phyloP scores from a whole-genome alignment of 805 yeast species.

The Dipodascopsis uninucleata region DNA sequence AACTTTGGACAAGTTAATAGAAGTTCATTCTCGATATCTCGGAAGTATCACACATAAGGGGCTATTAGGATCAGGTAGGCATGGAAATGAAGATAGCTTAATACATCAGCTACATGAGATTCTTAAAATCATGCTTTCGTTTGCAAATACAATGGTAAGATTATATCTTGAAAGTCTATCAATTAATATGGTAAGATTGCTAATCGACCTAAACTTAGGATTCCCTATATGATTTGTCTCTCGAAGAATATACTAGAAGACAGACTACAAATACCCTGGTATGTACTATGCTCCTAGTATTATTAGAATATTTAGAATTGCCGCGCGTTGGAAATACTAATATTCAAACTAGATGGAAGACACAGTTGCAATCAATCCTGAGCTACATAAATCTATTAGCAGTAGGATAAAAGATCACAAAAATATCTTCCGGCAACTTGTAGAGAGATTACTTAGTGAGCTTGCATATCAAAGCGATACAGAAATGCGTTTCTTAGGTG shows the following conservation, averaged over 20 bases:
- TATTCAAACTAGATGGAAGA: slow-evolving; percentile 13
- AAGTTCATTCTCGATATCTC: slow-evolving; percentile 36
- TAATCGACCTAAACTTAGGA: slow-evolving; percentile 8
- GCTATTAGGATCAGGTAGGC: slow-evolving; percentile 34
- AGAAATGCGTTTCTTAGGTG: slow-evolving; percentile 37
- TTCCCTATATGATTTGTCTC: slow-evolving; percentile 29
- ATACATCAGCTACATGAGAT: slow-evolving; percentile 36
- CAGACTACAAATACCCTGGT: slow-evolving; percentile 5
- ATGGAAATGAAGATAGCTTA: slow-evolving; percentile 18
- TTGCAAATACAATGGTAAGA: slow-evolving; percentile 23
- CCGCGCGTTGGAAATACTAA: slow-evolving; percentile 1
- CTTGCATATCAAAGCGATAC: slow-evolving; percentile 33
- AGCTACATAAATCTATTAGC: slow-evolving; percentile 21
- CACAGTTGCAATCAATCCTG: slow-evolving; percentile 1
- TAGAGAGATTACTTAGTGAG: slow-evolving; percentile 31
- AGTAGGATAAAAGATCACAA: slow-evolving; percentile 24
- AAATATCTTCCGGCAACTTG: slow-evolving; percentile 25
- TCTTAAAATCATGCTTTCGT: slow-evolving; percentile 32
- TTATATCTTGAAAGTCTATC: not conserved
- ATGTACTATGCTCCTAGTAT: slow-evolving; percentile 3
- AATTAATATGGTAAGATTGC: not conserved
- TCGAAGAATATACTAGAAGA: slow-evolving; percentile 27
- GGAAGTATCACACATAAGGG: slow-evolving; percentile 34
- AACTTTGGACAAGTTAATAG: slow-evolving; percentile 38
- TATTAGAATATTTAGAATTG: slow-evolving; percentile 3